These are phyloP conservation scores for Sugiyamaella boreocaroliniensis DNA, from an alignment of 805 yeast species.

Conservation along the genomic window DNA sequence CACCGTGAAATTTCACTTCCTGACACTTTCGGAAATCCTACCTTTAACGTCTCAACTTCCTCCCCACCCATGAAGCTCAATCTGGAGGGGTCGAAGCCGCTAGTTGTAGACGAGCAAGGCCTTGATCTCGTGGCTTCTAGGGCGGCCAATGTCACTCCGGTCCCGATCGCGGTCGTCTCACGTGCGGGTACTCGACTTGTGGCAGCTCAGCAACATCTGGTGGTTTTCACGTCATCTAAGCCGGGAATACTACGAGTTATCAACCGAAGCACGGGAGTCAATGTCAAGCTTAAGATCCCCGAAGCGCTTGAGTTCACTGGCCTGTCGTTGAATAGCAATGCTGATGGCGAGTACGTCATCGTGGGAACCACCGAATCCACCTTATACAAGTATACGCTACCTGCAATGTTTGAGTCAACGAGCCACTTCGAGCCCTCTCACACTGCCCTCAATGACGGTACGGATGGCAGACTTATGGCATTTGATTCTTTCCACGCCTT, in stretches of 20 bases:
- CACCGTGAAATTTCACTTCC: neutral
- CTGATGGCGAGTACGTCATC: neutral
- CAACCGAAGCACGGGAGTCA: neutral
- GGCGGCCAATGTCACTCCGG: neutral
- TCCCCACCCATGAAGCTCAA: neutral
- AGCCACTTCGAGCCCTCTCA: neutral
- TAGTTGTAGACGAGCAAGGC: neutral
- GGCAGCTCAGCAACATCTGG: conserved; percentile 14
- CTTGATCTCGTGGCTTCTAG: neutral
- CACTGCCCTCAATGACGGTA: neutral
- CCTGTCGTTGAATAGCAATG: neutral
- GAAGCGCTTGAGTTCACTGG: neutral
- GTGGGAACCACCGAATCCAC: neutral
- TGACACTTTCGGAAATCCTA: too few species aligned
- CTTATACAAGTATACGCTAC: neutral
- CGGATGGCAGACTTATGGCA: neutral
- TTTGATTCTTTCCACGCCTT: neutral
- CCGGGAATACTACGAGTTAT: conserved; percentile 19
- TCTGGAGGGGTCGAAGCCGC: neutral
- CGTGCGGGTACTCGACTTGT: conserved; percentile 4
- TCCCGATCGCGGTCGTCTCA: neutral
- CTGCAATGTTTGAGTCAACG: neutral
- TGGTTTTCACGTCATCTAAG: conserved; percentile 20
- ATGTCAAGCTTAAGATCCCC: neutral
- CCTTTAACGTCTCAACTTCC: neutral